Evolutionary conservation across 2,329 filamentous ascomycete species (phyloP).

Genomic region (Aspergillus terreus): DNA sequence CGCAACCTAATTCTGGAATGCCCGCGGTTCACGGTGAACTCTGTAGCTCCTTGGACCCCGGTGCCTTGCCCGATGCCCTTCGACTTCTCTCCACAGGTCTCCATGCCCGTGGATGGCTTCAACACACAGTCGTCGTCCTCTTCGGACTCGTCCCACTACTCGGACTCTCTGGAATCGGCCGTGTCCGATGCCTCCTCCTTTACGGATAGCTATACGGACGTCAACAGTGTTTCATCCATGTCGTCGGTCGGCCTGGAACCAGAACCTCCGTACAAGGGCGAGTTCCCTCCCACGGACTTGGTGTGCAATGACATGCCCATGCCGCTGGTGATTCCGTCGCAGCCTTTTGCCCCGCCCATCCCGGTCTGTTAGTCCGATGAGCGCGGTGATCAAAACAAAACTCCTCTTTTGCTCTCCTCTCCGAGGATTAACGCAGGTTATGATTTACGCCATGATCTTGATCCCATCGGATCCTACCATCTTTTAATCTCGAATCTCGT

Average conservation of each 20-base stretch:
- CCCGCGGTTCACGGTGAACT: conserved; percentile 60
- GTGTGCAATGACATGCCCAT: conserved; percentile 26
- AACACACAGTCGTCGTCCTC: conserved; percentile 36
- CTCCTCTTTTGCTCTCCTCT: neutral
- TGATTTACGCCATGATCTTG: conserved; percentile 14
- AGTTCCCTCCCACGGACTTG: conserved; percentile 26
- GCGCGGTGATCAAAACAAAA: neutral
- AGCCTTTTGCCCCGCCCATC: conserved; percentile 23
- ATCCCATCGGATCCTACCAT: neutral
- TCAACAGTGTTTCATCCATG: conserved; percentile 32
- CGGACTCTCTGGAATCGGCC: conserved; percentile 37
- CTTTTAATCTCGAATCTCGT: conserved; percentile 3
- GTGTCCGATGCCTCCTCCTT: conserved; percentile 37
- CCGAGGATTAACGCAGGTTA: conserved; percentile 13
- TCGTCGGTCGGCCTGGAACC: conserved; percentile 32
- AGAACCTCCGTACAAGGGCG: conserved; percentile 27
- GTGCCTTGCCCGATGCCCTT: conserved; percentile 31
- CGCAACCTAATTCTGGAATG: conserved; percentile 73
- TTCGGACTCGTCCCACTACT: conserved; percentile 33
- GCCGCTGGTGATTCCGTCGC: conserved; percentile 25
- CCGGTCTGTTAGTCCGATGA: conserved; percentile 20
- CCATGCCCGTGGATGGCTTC: conserved; percentile 31
- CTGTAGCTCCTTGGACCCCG: conserved; percentile 39
- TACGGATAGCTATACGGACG: conserved; percentile 35
- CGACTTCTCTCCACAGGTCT: conserved; percentile 34